A percentile compares a stretch with the other conserved stretches of the same genome.
Conservation (phyloP, 148 eudicot genomes). For the Salicornia ramosissima region DNA sequence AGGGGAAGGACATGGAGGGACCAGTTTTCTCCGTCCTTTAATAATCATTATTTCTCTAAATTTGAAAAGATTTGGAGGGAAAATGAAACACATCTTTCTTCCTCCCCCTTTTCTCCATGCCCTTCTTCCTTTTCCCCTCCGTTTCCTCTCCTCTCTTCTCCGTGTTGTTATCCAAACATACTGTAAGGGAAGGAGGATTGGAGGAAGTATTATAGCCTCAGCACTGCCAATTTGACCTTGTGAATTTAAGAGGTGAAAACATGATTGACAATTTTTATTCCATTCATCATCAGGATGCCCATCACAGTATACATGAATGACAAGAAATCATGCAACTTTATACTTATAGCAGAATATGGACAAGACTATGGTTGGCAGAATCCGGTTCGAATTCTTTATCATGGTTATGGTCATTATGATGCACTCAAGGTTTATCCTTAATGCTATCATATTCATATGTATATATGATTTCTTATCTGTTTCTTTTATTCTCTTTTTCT, state of each 20-base stretch:
- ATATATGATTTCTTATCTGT: constrained; percentile 15
- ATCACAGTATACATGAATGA: constrained; percentile 74
- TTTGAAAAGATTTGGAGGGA: no score
- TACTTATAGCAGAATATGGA: constrained; percentile 77
- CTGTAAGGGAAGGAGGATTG: no score
- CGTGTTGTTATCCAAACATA: no score
- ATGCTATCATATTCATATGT: no score
- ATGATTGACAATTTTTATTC: neutral
- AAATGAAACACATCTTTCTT: no score
- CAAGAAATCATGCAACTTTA: constrained; percentile 40
- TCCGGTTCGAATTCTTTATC: constrained; percentile 64
- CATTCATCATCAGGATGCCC: constrained; percentile 57
- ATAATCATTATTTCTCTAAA: no score
- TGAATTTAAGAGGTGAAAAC: neutral
- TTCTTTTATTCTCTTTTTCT: no score
- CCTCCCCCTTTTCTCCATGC: no score
- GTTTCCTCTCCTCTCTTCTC: no score
- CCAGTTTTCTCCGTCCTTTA: no score
- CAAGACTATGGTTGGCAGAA: constrained; percentile 64
- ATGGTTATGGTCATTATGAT: constrained; percentile 86
- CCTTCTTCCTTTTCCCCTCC: no score
- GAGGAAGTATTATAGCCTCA: neutral
- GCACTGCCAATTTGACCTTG: neutral
- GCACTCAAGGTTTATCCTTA: constrained; percentile 36
- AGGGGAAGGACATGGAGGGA: no score